A percentile compares a stretch with the other conserved stretches of the same genome.
Evolutionary conservation across 1,284 basidiomycete genomes (phyloP).

Genomic region (Pyrrhoderma lamaoense): DNA sequence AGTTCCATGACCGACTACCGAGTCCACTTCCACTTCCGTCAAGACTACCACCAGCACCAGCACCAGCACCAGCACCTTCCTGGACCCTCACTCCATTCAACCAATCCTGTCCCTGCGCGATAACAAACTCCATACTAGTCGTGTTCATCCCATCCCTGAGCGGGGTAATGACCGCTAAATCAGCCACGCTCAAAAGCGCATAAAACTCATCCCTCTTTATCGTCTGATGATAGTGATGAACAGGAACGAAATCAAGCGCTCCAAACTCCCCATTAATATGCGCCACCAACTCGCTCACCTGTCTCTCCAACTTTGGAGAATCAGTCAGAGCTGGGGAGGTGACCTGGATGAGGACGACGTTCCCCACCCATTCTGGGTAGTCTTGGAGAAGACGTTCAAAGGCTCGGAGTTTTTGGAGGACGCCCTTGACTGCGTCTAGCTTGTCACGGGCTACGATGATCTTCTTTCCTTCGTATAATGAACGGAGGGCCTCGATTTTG

Average conservation of each 20-base stretch:
- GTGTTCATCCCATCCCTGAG: slow-evolving; percentile 99
- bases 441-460: slow-evolving; percentile 99
- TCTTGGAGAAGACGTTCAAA: slow-evolving; percentile 92
- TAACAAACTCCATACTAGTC: slow-evolving; percentile 95
- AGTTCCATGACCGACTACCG: too few species aligned
- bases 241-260: slow-evolving; percentile 91
- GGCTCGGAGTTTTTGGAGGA: slow-evolving; percentile 95
- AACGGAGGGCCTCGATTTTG: slow-evolving; percentile 79
- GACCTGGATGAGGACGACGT: slow-evolving; percentile 82
- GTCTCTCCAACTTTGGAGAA: slow-evolving; percentile 88
- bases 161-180: slow-evolving; percentile 93
- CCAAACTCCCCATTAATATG: slow-evolving; percentile 98
- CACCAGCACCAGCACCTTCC: too few species aligned
- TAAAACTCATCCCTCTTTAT: slow-evolving; percentile 99
- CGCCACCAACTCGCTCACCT: slow-evolving; percentile 91
- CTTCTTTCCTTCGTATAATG: slow-evolving; percentile 94
- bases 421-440: slow-evolving; percentile 96
- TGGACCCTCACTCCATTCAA: too few species aligned
- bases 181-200: slow-evolving; percentile 90
- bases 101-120: slow-evolving; percentile 91
- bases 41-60: too few species aligned
- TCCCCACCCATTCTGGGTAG: slow-evolving; percentile 95
- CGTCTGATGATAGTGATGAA: slow-evolving; percentile 99
- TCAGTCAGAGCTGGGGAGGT: slow-evolving; percentile 94
- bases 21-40: too few species aligned